These are phyloP conservation scores for Huntiella omanensis DNA, from an alignment of 2,329 filamentous ascomycete genomes.

Conservation along the genomic window DNA sequence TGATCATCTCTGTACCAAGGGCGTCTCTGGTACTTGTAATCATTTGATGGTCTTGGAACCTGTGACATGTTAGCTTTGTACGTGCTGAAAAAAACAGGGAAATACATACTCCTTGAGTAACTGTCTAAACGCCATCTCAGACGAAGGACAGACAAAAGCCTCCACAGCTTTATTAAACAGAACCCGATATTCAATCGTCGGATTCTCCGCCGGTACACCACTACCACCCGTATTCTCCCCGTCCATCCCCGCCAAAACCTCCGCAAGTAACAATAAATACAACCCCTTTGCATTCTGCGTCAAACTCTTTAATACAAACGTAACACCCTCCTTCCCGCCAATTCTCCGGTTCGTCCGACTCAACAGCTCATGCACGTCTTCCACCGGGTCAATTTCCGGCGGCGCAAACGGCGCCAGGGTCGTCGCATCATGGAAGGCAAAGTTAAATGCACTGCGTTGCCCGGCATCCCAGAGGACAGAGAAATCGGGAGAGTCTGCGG, in stretches of 20 bases:
- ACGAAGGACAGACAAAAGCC: conserved; percentile 80
- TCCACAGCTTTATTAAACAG: conserved; percentile 91
- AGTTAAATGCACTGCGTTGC: conserved; percentile 64
- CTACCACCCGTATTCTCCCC: conserved; percentile 18
- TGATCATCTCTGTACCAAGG: conserved; percentile 67
- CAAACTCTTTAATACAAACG: conserved; percentile 74
- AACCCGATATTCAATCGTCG: conserved; percentile 73
- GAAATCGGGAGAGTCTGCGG: conserved; percentile 76
- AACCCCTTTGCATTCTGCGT: conserved; percentile 82
- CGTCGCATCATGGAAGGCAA: conserved; percentile 85
- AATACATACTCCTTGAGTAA: conserved; percentile 67
- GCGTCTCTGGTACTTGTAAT: conserved; percentile 75
- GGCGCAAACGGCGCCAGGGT: conserved; percentile 54
- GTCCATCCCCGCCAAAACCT: conserved; percentile 52
- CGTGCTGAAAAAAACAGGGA: conserved; percentile 11
- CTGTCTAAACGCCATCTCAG: conserved; percentile 87
- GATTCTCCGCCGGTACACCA: conserved; percentile 18
- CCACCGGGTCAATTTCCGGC: conserved; percentile 60
- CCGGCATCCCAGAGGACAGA: conserved; percentile 76
- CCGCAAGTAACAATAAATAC: conserved; percentile 67
- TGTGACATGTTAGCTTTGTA: conserved; percentile 19
- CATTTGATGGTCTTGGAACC: conserved; percentile 95
- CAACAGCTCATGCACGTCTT: conserved; percentile 74
- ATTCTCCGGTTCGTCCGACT: conserved; percentile 62
- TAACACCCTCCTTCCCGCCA: conserved; percentile 78